Percentiles rank a stretch among this genome's conserved stretches.
Conservation (phyloP, 768 basidiomycete genomes). For the Leccinum pellstonianum region DNA sequence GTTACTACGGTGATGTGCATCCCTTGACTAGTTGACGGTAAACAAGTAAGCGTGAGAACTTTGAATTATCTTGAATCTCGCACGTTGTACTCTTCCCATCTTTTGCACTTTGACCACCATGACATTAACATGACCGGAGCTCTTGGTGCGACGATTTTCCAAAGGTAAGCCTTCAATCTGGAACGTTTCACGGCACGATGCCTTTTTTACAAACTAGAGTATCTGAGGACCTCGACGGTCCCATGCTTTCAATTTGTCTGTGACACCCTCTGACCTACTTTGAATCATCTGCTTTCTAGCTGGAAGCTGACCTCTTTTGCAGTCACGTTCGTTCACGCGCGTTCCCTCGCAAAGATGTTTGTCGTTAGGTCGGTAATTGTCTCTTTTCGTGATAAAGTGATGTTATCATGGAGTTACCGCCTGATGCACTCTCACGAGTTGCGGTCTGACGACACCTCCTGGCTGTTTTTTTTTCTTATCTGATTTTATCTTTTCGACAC, state of each 20-base stretch:
- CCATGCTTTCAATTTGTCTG: not conserved
- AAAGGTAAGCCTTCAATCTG: not conserved
- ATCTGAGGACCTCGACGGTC: constrained; percentile 8
- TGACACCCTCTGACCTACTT: not conserved
- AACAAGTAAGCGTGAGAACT: constrained; percentile 6
- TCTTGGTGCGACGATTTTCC: not conserved
- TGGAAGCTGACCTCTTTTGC: not conserved
- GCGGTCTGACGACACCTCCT: constrained; percentile 14
- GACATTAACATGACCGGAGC: not conserved
- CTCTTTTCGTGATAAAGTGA: constrained; percentile 4
- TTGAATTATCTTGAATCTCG: not conserved
- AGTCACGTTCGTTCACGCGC: not conserved
- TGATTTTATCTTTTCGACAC: not conserved
- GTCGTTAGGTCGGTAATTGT: not conserved
- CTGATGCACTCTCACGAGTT: constrained; percentile 7
- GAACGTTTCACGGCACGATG: not conserved
- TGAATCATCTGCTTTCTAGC: not conserved
- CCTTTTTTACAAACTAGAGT: constrained; percentile 1
- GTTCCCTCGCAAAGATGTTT: not conserved
- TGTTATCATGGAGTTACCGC: constrained; percentile 20
- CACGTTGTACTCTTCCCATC: not conserved
- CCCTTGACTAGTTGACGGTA: not conserved
- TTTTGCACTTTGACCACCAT: not conserved
- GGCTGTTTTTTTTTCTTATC: constrained; percentile 15
- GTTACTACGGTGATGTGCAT: not conserved